phyloP scores from a whole-genome alignment of 495 filamentous ascomycete species.

The Xylaria nigripes region DNA sequence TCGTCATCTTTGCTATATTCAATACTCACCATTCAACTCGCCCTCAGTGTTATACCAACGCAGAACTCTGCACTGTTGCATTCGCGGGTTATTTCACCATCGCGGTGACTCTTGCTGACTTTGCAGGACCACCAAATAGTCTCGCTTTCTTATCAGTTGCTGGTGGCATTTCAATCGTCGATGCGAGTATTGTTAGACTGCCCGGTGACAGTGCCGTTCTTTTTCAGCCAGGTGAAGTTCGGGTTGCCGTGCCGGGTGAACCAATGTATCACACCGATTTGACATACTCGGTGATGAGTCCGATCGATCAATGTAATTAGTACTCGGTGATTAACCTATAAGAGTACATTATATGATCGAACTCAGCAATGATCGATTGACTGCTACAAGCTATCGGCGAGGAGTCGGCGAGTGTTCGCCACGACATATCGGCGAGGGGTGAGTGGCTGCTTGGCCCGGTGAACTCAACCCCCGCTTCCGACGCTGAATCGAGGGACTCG shows the following conservation, averaged over 20 bases:
- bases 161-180: slow-evolving; percentile 45
- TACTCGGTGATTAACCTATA: no score
- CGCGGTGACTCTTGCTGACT: slow-evolving; percentile 44
- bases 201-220: slow-evolving; percentile 36
- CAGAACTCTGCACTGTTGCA: slow-evolving; percentile 51
- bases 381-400: no score
- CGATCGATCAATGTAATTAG: no score
- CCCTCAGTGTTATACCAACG: slow-evolving; percentile 51
- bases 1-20: slow-evolving; percentile 58
- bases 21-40: slow-evolving; percentile 55
- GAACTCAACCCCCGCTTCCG: no score
- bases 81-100: slow-evolving; percentile 50
- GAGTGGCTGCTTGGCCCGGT: no score
- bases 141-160: slow-evolving; percentile 51
- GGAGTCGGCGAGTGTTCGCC: no score
- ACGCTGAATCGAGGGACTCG: no score
- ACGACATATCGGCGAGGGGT: no score
- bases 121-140: slow-evolving; percentile 54
- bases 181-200: slow-evolving; percentile 54
- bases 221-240: slow-evolving; percentile 13
- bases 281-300: no score
- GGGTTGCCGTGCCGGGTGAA: slow-evolving; percentile 20
- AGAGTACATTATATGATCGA: no score
- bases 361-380: no score
- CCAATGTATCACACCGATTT: no score